These are phyloP conservation scores for Silybum marianum DNA, from an alignment of 129 eudicot species.

Conservation along the genomic window DNA sequence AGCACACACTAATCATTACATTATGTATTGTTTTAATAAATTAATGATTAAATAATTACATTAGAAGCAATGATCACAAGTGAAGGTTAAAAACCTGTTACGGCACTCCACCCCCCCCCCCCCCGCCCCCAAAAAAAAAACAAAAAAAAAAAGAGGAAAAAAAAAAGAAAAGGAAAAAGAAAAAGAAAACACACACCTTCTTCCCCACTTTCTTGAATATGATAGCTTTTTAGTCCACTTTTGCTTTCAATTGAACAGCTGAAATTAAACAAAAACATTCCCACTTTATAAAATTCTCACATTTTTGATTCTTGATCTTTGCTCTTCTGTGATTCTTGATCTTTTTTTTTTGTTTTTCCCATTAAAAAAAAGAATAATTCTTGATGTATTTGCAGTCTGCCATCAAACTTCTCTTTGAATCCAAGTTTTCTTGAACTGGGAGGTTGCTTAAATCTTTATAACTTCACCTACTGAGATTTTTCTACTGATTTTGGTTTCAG, in stretches of 20 bases:
- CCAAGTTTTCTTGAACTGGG: constrained; percentile 36
- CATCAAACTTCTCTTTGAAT: constrained; percentile 44
- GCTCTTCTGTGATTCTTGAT: background rate
- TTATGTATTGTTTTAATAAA: background rate
- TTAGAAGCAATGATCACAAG: constrained; percentile 1
- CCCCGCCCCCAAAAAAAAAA: background rate
- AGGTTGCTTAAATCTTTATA: constrained; percentile 35
- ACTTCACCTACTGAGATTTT: constrained; percentile 40
- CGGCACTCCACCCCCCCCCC: constrained; percentile 32
- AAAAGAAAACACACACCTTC: background rate
- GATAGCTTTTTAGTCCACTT: constrained; percentile 29
- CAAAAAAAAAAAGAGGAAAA: background rate
- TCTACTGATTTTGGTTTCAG: constrained; percentile 26
- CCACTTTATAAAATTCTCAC: constrained; percentile 29
- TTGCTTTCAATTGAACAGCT: constrained; percentile 22
- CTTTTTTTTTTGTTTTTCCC: background rate
- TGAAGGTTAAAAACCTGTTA: constrained; percentile 34
- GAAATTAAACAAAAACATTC: constrained; percentile 40
- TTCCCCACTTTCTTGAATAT: constrained; percentile 25
- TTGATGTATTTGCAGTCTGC: constrained; percentile 36
- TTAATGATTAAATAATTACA: constrained; percentile 14
- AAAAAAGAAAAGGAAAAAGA: background rate
- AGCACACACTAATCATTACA: background rate
- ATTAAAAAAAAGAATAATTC: background rate
- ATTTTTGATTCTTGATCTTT: constrained; percentile 23